These are phyloP conservation scores for Tremella fuciformis DNA, from an alignment of 768 basidiomycete species.

Conservation along the genomic window DNA sequence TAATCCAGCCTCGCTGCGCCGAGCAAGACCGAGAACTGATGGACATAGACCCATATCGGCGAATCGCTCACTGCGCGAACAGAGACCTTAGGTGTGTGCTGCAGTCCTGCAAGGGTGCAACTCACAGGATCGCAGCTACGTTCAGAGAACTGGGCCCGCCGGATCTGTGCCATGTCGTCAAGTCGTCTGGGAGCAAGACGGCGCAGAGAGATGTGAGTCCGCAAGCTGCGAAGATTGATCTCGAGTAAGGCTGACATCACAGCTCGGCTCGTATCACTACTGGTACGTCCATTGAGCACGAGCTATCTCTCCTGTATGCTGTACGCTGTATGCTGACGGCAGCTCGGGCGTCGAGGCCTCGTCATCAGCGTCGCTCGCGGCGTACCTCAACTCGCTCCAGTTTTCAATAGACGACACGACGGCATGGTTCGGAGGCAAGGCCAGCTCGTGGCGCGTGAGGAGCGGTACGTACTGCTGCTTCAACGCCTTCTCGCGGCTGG, in stretches of 20 bases:
- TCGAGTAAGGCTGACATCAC: constrained; percentile 15
- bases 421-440: constrained; percentile 82
- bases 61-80: constrained; percentile 86
- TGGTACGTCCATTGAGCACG: too few species aligned
- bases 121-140: constrained; percentile 60
- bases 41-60: constrained; percentile 68
- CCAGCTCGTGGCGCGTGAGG: constrained; percentile 80
- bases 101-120: constrained; percentile 21
- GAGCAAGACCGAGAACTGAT: not conserved
- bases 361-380: constrained; percentile 93
- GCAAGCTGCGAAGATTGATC: not conserved
- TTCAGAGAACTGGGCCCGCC: constrained; percentile 97
- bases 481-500: constrained; percentile 95
- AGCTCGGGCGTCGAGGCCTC: constrained; percentile 98
- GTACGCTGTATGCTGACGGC: not conserved
- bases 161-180: constrained; percentile 92
- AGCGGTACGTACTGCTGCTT: constrained; percentile 96
- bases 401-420: constrained; percentile 87
- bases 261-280: constrained; percentile 96
- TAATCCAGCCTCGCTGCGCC: too few species aligned
- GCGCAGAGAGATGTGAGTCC: constrained; percentile 82
- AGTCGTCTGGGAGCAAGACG: constrained; percentile 70
- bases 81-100: constrained; percentile 76
- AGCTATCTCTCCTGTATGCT: not conserved
- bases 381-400: constrained; percentile 97